Conservation (phyloP, 148 eudicot genomes). For the Chenopodium suecicum region DNA sequence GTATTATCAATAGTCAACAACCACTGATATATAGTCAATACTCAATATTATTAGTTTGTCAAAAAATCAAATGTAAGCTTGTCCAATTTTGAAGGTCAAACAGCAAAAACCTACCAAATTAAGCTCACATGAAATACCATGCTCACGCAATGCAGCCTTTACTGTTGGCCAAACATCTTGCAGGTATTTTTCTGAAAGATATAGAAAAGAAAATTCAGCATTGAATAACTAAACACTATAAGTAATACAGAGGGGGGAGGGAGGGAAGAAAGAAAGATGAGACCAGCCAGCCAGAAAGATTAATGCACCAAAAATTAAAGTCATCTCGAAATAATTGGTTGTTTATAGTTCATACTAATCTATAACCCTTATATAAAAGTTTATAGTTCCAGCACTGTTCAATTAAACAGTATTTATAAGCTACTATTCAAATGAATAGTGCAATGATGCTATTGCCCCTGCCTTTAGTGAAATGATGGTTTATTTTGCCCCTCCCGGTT, state of each 20-base stretch:
- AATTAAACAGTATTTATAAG: no score
- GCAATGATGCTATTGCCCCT: no score
- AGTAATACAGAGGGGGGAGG: neutral
- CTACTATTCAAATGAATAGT: no score
- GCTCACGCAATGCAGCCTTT: constrained; percentile 58
- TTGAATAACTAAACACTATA: constrained; percentile 6
- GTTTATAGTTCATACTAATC: neutral
- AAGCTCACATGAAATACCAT: constrained; percentile 62
- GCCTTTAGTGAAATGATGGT: no score
- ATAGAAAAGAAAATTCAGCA: neutral
- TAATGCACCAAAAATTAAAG: neutral
- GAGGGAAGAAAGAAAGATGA: neutral
- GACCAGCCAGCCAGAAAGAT: neutral
- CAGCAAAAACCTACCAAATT: constrained; percentile 53
- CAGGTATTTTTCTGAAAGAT: constrained; percentile 58
- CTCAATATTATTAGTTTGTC: neutral
- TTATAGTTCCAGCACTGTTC: no score
- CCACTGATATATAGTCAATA: neutral
- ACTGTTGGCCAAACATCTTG: constrained; percentile 80
- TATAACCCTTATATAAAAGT: no score
- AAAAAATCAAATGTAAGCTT: neutral
- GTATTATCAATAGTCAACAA: neutral
- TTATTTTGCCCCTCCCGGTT: no score
- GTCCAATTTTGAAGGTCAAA: neutral
- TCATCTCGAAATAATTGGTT: neutral